Evolutionary conservation across 1,284 basidiomycete species (phyloP).

Genomic region (Pseudozyma hubeiensis): DNA sequence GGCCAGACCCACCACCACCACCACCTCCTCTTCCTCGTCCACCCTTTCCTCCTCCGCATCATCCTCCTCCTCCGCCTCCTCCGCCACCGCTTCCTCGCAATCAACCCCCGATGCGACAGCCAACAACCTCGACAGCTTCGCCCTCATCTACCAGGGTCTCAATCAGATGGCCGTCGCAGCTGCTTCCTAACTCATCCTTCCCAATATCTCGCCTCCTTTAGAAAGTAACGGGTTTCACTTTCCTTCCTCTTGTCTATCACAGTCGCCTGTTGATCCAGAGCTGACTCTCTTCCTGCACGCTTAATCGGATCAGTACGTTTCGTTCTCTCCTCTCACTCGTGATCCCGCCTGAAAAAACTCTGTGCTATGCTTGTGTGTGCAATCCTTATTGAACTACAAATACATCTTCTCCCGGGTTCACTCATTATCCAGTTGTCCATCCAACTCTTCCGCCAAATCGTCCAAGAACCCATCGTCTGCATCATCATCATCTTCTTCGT

Average conservation of each 20-base stretch:
- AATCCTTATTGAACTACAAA: slow-evolving; percentile 7
- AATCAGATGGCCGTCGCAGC: slow-evolving; percentile 44
- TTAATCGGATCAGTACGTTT: background rate
- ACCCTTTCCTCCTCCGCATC: slow-evolving; percentile 5
- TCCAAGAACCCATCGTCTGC: slow-evolving; percentile 58
- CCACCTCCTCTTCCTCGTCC: slow-evolving; percentile 1
- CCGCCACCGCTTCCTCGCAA: slow-evolving; percentile 6
- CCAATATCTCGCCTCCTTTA: background rate
- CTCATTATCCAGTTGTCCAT: slow-evolving; percentile 55
- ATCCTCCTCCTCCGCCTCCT: slow-evolving; percentile 1
- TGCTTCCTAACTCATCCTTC: slow-evolving; percentile 4
- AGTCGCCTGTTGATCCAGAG: slow-evolving; percentile 27
- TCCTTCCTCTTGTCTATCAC: background rate
- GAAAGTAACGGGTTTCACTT: slow-evolving; percentile 18
- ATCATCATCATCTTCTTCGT: slow-evolving; percentile 35
- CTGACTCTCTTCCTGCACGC: background rate
- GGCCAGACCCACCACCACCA: slow-evolving; percentile 3
- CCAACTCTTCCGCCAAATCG: slow-evolving; percentile 60
- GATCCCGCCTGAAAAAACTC: too few species aligned
- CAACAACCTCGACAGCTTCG: slow-evolving; percentile 44
- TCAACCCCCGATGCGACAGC: background rate
- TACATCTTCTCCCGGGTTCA: slow-evolving; percentile 10
- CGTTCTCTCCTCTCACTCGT: background rate
- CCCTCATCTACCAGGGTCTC: slow-evolving; percentile 41
- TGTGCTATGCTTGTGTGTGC: background rate